These are phyloP conservation scores for Diutina sp. DNA, from an alignment of 1,139 yeast genomes.

Conservation along the genomic window DNA sequence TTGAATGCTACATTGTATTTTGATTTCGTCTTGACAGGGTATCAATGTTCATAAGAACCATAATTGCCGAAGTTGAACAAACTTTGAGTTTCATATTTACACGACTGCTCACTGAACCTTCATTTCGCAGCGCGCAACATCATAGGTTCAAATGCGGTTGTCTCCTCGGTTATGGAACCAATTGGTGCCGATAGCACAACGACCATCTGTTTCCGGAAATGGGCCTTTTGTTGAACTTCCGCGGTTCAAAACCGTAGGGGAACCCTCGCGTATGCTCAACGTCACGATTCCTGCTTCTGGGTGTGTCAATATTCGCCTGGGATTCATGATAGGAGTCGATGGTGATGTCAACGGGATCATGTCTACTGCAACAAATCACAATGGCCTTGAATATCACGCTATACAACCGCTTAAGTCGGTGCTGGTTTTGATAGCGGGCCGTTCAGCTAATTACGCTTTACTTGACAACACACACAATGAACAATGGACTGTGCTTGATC, in stretches of 20 bases:
- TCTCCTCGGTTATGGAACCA: conserved; percentile 6
- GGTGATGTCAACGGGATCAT: conserved; percentile 13
- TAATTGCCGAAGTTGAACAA: too few species aligned
- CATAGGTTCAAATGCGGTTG: neutral
- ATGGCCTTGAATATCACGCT: neutral
- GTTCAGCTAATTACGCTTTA: neutral
- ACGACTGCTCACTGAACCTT: neutral
- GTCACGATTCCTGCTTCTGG: conserved; percentile 24
- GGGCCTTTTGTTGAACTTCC: conserved; percentile 28
- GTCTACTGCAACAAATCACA: neutral
- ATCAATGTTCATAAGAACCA: too few species aligned
- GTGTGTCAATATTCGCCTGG: conserved; percentile 17
- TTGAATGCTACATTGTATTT: too few species aligned
- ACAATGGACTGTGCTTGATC: neutral
- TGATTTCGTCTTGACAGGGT: too few species aligned
- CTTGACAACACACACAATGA: neutral
- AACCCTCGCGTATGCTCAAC: conserved; percentile 17
- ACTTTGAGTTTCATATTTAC: too few species aligned
- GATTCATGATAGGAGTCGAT: conserved; percentile 21
- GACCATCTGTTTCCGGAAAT: conserved; percentile 2
- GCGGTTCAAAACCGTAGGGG: conserved; percentile 19
- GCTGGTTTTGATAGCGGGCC: neutral
- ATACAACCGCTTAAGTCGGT: neutral
- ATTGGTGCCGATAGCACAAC: neutral
- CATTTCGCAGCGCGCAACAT: neutral